phyloP scores from a whole-genome alignment of 169 alveolate genomes.

The Plasmodium malariae region DNA sequence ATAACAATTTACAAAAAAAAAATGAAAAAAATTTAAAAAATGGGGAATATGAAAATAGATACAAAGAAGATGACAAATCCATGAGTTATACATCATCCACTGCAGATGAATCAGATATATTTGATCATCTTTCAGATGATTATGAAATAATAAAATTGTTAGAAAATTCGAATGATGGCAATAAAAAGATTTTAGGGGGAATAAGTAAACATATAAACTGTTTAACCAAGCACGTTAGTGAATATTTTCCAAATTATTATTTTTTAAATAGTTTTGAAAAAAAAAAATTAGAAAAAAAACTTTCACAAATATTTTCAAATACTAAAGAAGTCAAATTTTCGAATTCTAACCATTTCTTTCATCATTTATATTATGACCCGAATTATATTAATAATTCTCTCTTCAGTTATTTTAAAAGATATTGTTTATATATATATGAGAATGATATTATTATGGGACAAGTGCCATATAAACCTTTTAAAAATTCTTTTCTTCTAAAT shows the following conservation, averaged over 20 bases:
- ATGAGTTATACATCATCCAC: constrained; percentile 40
- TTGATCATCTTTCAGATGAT: constrained; percentile 73
- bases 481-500: constrained; percentile 21
- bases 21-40: neutral
- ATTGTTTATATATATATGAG: constrained; percentile 35
- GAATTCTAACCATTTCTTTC: neutral
- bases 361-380: constrained; percentile 1
- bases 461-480: neutral
- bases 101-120: constrained; percentile 52
- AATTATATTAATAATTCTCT: constrained; percentile 25
- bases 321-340: neutral
- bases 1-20: neutral
- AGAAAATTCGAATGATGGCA: constrained; percentile 37
- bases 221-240: constrained; percentile 75
- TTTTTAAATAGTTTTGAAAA: constrained; percentile 32
- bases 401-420: constrained; percentile 59
- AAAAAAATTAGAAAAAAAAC: constrained; percentile 42
- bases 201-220: constrained; percentile 64
- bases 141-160: constrained; percentile 69
- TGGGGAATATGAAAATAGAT: neutral
- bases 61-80: constrained; percentile 9
- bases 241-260: constrained; percentile 70
- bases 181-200: constrained; percentile 41
- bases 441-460: neutral
- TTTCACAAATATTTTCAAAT: constrained; percentile 46